These are phyloP conservation scores for Apostasia shenzhenica DNA, from an alignment of 106 monocot species.

Conservation along the genomic window DNA sequence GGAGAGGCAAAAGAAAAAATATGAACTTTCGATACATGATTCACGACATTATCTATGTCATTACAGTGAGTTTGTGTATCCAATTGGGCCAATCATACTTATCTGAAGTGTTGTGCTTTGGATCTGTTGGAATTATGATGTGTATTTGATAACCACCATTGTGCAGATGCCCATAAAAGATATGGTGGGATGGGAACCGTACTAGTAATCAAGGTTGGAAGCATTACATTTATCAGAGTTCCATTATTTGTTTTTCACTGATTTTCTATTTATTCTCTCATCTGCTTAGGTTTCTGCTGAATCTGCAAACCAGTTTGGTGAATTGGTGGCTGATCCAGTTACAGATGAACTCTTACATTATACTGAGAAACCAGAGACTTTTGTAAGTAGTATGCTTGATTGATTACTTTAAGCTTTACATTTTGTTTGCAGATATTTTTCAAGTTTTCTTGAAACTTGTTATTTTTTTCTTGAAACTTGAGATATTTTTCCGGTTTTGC, in stretches of 20 bases:
- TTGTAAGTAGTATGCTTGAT: conserved; percentile 42
- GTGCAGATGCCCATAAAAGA: conserved; percentile 22
- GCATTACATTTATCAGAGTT: background rate
- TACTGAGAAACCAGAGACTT: conserved; percentile 93
- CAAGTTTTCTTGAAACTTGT: no score
- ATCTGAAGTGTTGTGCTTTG: no score
- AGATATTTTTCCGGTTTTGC: background rate
- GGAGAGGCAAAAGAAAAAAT: no score
- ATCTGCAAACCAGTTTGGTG: conserved; percentile 82
- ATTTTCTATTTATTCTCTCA: background rate
- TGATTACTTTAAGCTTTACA: background rate
- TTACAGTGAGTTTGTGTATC: no score
- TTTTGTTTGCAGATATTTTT: background rate
- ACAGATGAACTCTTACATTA: conserved; percentile 83
- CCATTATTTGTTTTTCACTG: background rate
- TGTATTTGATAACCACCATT: background rate
- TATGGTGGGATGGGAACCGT: conserved; percentile 33
- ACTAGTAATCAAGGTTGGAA: conserved; percentile 24
- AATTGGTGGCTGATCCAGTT: conserved; percentile 74
- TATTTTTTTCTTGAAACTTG: no score
- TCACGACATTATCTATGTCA: no score
- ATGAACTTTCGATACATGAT: no score
- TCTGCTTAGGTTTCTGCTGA: conserved; percentile 49
- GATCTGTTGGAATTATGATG: background rate
- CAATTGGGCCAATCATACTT: no score